Evolutionary conservation across 352 stramenopile genomes (phyloP), one percentile per base, ranked within the genome.

Genomic region (Elongisporangium undulatum): DNA sequence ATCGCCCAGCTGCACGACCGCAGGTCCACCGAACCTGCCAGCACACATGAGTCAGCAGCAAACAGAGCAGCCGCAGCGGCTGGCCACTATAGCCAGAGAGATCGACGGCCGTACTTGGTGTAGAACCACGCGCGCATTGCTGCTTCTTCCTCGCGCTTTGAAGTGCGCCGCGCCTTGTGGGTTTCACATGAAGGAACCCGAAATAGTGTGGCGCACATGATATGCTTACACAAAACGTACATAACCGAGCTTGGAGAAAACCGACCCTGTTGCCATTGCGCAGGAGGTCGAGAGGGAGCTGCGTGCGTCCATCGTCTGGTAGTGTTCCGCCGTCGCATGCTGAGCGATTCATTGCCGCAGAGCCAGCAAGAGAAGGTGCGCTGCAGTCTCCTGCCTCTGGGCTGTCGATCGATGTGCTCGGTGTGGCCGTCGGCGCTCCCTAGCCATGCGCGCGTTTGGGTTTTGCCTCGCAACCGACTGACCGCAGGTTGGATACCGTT

Each of bases 91-190:
- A 39, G 15, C 3, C 16, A 34, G 9, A 53, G 49, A 22, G 49
- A n/a, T n/a, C n/a, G 20, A 22, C 0, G 45, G 21, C 50, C 72
- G 34, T 58, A 89, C 80, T 81, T 89, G 29, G 72, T 76, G 67
- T 90, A 90, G 67, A 80, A 89, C 79, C 83, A 92, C 61, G 83
- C 80, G 49, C 82, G 79, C 83, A 92, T 92, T 13, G 23, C 2
- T 51, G 38, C 19, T 50, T 57, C 41, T 60, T 60, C 9, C 45
- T 26, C 5, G 23, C 5, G 39, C 16, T 53, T 59, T 16, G 38
- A 21, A 41, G 41, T 49, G n/a, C n/a, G n/a, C n/a, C n/a, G 10
- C 51, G 55, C 1, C 52, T 53, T 2, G 7, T 22, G 16, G 22
- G 17, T 20, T 60, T 26, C 17, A 49, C 22, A 4, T 60, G 21